phyloP scores from a whole-genome alignment of 495 filamentous ascomycete species.

The Lindgomyces ingoldianus region DNA sequence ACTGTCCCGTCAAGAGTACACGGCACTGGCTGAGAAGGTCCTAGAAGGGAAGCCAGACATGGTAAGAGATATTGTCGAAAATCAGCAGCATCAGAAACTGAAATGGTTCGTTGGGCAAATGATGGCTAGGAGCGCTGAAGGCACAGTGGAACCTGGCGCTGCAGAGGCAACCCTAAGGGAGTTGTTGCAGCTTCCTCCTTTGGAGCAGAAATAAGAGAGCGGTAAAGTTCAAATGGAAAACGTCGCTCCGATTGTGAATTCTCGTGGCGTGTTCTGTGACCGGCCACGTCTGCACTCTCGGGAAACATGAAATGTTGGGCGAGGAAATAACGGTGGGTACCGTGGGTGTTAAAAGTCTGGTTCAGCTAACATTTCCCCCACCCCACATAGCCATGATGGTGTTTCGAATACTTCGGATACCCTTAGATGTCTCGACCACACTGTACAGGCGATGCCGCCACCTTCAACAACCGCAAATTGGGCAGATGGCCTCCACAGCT shows the following conservation, averaged over 20 bases:
- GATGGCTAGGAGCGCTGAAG: conserved; percentile 74
- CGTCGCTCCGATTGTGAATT: neutral
- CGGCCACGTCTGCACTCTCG: too few species aligned
- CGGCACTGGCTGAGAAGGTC: conserved; percentile 53
- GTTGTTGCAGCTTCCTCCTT: conserved; percentile 47
- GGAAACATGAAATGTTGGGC: too few species aligned
- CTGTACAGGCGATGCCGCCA: too few species aligned
- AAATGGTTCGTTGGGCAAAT: conserved; percentile 90
- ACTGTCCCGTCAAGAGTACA: conserved; percentile 61
- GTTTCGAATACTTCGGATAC: too few species aligned
- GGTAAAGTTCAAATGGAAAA: neutral
- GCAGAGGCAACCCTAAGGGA: conserved; percentile 67
- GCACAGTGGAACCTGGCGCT: conserved; percentile 71
- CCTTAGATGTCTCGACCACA: too few species aligned
- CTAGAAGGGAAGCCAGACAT: conserved; percentile 60
- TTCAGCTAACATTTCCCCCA: too few species aligned
- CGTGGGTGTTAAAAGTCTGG: too few species aligned
- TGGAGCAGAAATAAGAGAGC: conserved; percentile 9
- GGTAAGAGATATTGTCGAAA: conserved; percentile 65
- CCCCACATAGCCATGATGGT: too few species aligned
- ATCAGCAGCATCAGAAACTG: conserved; percentile 71
- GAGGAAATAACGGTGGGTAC: too few species aligned
- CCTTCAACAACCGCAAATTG: too few species aligned
- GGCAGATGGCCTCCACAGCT: too few species aligned
- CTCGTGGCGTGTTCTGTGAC: neutral